Evolutionary conservation across 129 eudicot species (phyloP).

Genomic region (Cynara cardunculus): DNA sequence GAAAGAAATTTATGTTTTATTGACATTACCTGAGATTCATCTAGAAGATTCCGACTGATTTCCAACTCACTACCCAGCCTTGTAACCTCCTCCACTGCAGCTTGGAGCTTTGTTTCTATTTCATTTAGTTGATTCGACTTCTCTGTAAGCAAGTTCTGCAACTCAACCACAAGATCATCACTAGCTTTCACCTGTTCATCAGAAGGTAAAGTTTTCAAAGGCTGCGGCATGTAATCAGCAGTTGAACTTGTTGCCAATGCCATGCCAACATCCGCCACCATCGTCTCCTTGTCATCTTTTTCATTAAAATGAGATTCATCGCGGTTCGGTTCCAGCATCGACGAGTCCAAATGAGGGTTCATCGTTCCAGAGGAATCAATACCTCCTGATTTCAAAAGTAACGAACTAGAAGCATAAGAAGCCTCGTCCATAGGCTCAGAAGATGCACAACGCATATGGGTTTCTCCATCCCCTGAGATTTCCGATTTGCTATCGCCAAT

Average conservation of each 20-base stretch:
- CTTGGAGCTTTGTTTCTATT: constrained; percentile 49
- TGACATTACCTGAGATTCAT: constrained; percentile 85
- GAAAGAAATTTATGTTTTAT: not conserved
- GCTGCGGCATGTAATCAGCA: constrained; percentile 53
- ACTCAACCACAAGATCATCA: constrained; percentile 43
- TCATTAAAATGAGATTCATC: constrained; percentile 45
- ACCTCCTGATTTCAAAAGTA: constrained; percentile 43
- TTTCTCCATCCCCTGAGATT: constrained; percentile 46
- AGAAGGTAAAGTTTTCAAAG: constrained; percentile 34
- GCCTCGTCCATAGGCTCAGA: constrained; percentile 72
- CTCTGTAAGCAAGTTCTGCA: constrained; percentile 64
- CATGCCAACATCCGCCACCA: constrained; percentile 40
- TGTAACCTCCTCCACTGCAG: constrained; percentile 55
- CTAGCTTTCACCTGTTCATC: constrained; percentile 37
- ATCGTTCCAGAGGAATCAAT: constrained; percentile 48
- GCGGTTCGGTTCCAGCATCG: constrained; percentile 70
- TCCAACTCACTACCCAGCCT: constrained; percentile 75
- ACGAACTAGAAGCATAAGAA: constrained; percentile 56
- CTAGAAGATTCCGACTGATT: constrained; percentile 63
- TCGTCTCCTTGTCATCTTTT: constrained; percentile 44
- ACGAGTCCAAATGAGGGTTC: constrained; percentile 72
- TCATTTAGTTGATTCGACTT: constrained; percentile 49
- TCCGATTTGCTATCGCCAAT: constrained; percentile 52
- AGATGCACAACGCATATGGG: constrained; percentile 27
- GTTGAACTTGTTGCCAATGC: constrained; percentile 52